These are phyloP conservation scores for Trichothecium roseum DNA, from an alignment of 2,329 filamentous ascomycete genomes.

Conservation along the genomic window DNA sequence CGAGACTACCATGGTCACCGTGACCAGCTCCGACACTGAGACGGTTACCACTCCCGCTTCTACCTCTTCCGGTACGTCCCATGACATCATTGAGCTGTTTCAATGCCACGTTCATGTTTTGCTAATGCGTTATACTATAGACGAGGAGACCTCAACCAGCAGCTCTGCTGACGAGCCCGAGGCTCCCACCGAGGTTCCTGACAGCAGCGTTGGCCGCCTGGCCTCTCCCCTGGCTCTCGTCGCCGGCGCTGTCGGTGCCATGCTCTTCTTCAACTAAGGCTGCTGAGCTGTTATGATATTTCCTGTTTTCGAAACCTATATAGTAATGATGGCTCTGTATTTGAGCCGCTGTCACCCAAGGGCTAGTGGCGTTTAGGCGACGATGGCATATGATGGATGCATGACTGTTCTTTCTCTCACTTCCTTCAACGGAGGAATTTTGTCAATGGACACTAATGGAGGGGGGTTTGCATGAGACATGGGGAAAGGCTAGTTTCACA, in stretches of 20 bases:
- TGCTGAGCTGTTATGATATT: neutral
- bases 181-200: constrained; percentile 9
- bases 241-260: constrained; percentile 20
- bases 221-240: constrained; percentile 21
- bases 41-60: constrained; percentile 2
- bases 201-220: constrained; percentile 18
- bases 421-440: too few relatives aligned
- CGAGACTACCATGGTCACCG: constrained; percentile 4
- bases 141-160: constrained; percentile 5
- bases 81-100: neutral
- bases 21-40: too few relatives aligned
- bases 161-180: constrained; percentile 6
- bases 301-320: neutral
- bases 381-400: too few relatives aligned
- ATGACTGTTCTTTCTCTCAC: too few relatives aligned
- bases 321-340: neutral
- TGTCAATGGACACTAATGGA: too few relatives aligned
- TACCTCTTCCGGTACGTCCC: constrained; percentile 6
- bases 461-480: too few relatives aligned
- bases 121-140: constrained; percentile 6
- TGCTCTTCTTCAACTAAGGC: constrained; percentile 18
- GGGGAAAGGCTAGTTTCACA: too few relatives aligned
- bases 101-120: too few relatives aligned
- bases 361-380: neutral
- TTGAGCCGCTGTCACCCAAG: too few relatives aligned